Base-by-base conservation (phyloP, 1,284 basidiomycete genomes). In the Rhodotorula sp. region DNA sequence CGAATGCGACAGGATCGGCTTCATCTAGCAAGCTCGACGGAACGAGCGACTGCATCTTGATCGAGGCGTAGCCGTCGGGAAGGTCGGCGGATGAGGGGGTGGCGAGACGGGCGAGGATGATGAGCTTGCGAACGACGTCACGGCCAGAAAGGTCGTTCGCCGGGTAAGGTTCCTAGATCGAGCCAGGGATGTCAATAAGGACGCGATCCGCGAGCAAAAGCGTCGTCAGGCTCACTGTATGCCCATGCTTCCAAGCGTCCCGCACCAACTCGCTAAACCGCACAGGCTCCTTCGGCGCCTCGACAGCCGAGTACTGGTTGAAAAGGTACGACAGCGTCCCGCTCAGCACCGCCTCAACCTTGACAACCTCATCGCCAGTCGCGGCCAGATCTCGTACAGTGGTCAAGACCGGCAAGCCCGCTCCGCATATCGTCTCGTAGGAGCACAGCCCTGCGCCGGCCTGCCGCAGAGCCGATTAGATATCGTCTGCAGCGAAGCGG, bases 241-340 rank as follows among this genome's bases (percentile, higher is more conserved):
- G 98, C 0, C 95, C 95, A 75, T 91, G 90, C 76, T 91, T 89
- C 65, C 92, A 89, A 24, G 95, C 95, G 47, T 88, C 81, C 71
- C 86, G 86, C 69, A 98, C 94, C 59, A 98, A 88, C 22, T 91
- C 88, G 2, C 92, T 94, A 81, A 98, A 98, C 48, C 6, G 31
- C n/a, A 46, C 18, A 9, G 22, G 24, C 15, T n/a, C 30, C 11
- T 5, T 26, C 7, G 56, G 57, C 22, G 34, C 47, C 10, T 22
- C 34, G 11, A 18, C 31, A 7, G n/a, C 44, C n/a, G 90, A 92
- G 80, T 92, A 99, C 75, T 93, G 89, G 82, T 98, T 98, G 85
- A 99, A 98, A 81, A 99, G 96, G 83, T 98, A 98, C 79, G 90
- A 92, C 83, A 99, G 87, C 0, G 95, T 99, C 4, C 95, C 95